phyloP scores from a whole-genome alignment of 2,329 filamentous ascomycete genomes.

The Fusarium denticulatum region DNA sequence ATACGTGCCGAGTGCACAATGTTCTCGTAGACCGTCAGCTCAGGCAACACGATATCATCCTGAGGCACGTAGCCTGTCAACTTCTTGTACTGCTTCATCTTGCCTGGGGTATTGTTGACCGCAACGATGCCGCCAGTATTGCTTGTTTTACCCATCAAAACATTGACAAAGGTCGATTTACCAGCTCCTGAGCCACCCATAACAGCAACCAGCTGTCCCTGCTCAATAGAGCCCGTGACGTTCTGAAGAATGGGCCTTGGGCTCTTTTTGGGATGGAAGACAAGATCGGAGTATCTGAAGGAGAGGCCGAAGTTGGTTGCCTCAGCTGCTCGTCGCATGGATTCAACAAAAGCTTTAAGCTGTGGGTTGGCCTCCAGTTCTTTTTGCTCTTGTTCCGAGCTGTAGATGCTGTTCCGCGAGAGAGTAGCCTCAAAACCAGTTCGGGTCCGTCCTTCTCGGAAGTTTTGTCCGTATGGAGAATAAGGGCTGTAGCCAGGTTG shows the following conservation, averaged over 20 bases:
- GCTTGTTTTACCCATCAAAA: constrained; percentile 67
- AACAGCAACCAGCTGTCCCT: constrained; percentile 65
- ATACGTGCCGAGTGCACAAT: constrained; percentile 68
- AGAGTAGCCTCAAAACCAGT: constrained; percentile 52
- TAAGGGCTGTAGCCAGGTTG: constrained; percentile 42
- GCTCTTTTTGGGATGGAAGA: constrained; percentile 58
- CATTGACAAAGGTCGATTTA: constrained; percentile 68
- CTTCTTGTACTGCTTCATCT: constrained; percentile 64
- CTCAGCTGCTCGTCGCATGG: constrained; percentile 62
- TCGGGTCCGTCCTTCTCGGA: constrained; percentile 34
- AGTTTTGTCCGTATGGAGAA: constrained; percentile 24
- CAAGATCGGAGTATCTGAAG: constrained; percentile 62
- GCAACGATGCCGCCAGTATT: constrained; percentile 62
- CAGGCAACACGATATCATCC: constrained; percentile 67
- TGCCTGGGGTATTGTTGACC: constrained; percentile 61
- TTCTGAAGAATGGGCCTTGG: constrained; percentile 60
- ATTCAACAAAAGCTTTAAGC: constrained; percentile 61
- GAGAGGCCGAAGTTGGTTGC: constrained; percentile 62
- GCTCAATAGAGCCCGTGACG: constrained; percentile 64
- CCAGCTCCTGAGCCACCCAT: constrained; percentile 70
- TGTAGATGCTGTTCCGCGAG: constrained; percentile 45
- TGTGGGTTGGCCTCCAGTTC: constrained; percentile 44
- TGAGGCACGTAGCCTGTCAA: constrained; percentile 71
- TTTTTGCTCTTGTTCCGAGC: constrained; percentile 28
- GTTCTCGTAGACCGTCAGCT: constrained; percentile 70